These are phyloP conservation scores for Termitomyces sp. DNA, from an alignment of 768 basidiomycete species.

Conservation along the genomic window DNA sequence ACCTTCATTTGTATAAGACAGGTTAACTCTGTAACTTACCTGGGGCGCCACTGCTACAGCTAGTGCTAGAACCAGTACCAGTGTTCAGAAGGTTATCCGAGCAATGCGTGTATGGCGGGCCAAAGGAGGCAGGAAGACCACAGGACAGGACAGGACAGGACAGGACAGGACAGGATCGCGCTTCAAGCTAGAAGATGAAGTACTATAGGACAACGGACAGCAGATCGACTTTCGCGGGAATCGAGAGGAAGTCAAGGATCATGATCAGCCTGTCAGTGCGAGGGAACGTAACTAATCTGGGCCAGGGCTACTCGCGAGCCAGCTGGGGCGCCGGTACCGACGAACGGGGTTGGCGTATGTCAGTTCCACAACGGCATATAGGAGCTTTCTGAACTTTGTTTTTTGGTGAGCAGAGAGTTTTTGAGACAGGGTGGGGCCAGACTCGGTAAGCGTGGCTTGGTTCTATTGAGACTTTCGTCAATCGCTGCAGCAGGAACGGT, in stretches of 20 bases:
- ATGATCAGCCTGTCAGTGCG: background rate
- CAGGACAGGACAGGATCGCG: too few species aligned
- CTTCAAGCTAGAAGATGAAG: background rate
- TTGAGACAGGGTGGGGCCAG: background rate
- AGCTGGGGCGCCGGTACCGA: background rate
- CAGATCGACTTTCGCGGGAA: background rate
- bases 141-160: too few species aligned
- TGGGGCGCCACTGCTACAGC: background rate
- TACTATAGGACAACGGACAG: background rate
- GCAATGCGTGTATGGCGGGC: background rate
- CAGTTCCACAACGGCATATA: background rate
- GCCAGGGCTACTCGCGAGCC: background rate
- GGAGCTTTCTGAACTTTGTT: background rate
- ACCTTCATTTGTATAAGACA: too few species aligned
- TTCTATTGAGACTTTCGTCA: too few species aligned
- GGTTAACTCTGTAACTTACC: background rate
- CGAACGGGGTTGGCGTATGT: background rate
- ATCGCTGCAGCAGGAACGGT: background rate
- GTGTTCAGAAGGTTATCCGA: background rate
- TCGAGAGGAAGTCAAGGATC: background rate
- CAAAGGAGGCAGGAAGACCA: background rate
- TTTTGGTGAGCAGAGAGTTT: background rate
- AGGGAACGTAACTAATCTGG: background rate
- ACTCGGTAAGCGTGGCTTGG: background rate
- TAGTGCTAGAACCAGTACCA: background rate